phyloP scores from a whole-genome alignment of 495 filamentous ascomycete species.

The Filosporella fistucella region DNA sequence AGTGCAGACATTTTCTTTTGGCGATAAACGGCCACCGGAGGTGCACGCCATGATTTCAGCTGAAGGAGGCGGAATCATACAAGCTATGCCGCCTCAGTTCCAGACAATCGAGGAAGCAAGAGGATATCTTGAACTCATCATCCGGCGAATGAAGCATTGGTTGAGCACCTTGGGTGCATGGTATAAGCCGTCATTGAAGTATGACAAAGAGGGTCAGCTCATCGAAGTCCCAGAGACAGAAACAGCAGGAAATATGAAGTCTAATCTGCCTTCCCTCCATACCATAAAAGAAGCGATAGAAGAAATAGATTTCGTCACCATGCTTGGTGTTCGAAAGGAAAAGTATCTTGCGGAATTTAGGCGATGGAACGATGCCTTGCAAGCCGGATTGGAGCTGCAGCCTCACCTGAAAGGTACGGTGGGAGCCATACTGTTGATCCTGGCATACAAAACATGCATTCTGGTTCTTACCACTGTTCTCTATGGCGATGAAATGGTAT shows the following conservation, averaged over 20 bases:
- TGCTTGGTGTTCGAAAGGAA: neutral
- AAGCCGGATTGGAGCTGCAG: neutral
- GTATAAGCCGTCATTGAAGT: neutral
- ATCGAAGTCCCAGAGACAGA: neutral
- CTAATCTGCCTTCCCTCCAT: neutral
- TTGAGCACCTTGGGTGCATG: neutral
- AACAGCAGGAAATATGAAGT: neutral
- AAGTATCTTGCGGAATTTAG: neutral
- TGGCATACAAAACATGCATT: neutral
- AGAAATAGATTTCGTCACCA: too few relatives aligned
- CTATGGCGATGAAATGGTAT: neutral
- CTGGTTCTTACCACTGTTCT: neutral
- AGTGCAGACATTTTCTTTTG: neutral
- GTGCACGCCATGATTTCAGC: neutral
- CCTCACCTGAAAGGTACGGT: neutral
- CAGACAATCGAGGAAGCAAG: neutral
- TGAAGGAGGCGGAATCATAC: neutral
- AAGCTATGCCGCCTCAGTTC: conserved; percentile 4
- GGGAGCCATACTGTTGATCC: neutral
- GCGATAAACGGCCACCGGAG: neutral
- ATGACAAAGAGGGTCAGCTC: neutral
- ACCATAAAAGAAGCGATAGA: neutral
- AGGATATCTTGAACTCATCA: conserved; percentile 4
- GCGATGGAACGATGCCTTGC: neutral
- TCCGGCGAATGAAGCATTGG: conserved; percentile 5